phyloP scores from a whole-genome alignment of 768 basidiomycete genomes.

The Suillus plorans region DNA sequence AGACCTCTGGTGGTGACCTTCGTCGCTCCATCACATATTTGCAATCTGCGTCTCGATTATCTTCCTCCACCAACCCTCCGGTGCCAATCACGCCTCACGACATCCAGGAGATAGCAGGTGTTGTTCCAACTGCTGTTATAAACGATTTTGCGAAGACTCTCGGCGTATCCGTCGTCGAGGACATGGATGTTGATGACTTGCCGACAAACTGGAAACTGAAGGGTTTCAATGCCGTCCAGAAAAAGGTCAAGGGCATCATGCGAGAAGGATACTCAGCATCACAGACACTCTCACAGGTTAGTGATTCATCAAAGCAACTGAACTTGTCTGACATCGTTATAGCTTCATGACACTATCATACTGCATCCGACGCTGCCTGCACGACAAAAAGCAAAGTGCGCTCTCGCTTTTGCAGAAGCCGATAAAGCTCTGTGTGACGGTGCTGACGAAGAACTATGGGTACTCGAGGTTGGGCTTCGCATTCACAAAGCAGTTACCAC shows the following conservation, averaged over 20 bases:
- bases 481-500: slow-evolving; percentile 59
- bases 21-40: slow-evolving; percentile 97
- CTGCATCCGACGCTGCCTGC: slow-evolving; percentile 79
- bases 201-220: slow-evolving; percentile 24
- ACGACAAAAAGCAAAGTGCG: slow-evolving; percentile 77
- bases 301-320: slow-evolving; percentile 30
- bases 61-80: slow-evolving; percentile 70
- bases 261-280: slow-evolving; percentile 91
- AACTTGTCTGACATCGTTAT: slow-evolving; percentile 11
- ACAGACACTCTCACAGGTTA: slow-evolving; percentile 85
- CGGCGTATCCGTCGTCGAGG: slow-evolving; percentile 68
- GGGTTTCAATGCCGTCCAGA: slow-evolving; percentile 62
- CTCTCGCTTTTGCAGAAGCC: slow-evolving; percentile 86
- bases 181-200: slow-evolving; percentile 46
- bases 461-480: slow-evolving; percentile 82
- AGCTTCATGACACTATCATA: slow-evolving; percentile 91
- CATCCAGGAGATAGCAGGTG: slow-evolving; percentile 96
- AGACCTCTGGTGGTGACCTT: slow-evolving; percentile 86
- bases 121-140: slow-evolving; percentile 79
- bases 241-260: slow-evolving; percentile 73
- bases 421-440: slow-evolving; percentile 97
- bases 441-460: slow-evolving; percentile 96
- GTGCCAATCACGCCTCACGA: slow-evolving; percentile 72
- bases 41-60: slow-evolving; percentile 90
- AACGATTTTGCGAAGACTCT: slow-evolving; percentile 65